Evolutionary conservation across 2,329 filamentous ascomycete species (phyloP).

Genomic region (Pestalotiopsis sp.): DNA sequence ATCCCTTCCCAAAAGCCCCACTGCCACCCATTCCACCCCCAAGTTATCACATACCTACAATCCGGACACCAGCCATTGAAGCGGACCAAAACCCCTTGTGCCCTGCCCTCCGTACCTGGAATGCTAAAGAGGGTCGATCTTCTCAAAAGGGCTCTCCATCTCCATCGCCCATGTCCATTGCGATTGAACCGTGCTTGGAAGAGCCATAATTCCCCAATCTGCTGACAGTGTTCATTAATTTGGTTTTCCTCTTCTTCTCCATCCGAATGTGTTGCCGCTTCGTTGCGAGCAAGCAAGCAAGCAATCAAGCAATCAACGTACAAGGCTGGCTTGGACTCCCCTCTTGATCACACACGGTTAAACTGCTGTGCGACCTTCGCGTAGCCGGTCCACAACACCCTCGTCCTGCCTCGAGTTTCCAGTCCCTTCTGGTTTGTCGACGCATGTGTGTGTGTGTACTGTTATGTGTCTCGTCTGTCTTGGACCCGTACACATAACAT

Average conservation of each 20-base stretch:
- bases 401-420: not conserved
- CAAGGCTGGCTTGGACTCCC: conserved; percentile 6
- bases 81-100: not conserved
- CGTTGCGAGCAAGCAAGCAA: not conserved
- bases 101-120: not conserved
- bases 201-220: not conserved
- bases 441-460: not conserved
- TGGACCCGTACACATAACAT: not conserved
- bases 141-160: not conserved
- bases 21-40: not conserved
- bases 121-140: conserved; percentile 6
- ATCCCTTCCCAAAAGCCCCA: not conserved
- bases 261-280: not conserved
- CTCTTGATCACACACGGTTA: not conserved
- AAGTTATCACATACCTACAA: not conserved
- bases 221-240: not conserved
- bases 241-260: not conserved
- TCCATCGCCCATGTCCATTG: not conserved
- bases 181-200: not conserved
- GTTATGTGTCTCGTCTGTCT: not conserved
- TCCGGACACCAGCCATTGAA: not conserved
- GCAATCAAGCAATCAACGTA: not conserved
- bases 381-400: conserved; percentile 5
- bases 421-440: not conserved
- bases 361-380: conserved; percentile 5